Evolutionary conservation across 805 yeast species (phyloP), one percentile per base, ranked within the genome.

Genomic region (Saccharomycopsis fermentans): DNA sequence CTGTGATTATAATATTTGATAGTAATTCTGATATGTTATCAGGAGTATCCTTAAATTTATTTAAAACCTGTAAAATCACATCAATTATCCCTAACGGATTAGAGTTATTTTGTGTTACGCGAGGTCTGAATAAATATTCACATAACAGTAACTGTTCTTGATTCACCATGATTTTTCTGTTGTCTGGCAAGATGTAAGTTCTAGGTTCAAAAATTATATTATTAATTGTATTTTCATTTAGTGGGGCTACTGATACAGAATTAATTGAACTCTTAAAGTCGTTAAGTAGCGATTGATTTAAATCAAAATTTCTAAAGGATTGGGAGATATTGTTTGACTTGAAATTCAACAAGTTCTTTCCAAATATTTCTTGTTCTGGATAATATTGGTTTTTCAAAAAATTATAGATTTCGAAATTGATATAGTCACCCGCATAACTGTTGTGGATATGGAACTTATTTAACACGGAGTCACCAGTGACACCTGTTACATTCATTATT

Each of bases 361-460:
- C 55, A 35, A 11, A 52, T 35, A 34, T 52, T 14, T 26, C 55
- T 19, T 19, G 32, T 19, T 68, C 65, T 24, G 67, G 59, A 54
- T 73, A 72, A 55, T 68, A 60, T 59, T 69, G 70, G 47, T 71
- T 63, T 58, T 74, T 70, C 62, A 77, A 76, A 65, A 72, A 80
- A 55, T 80, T 74, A 63, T 79, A 70, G 1, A 83, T 74, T 70
- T 87, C 88, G 55, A 81, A 75, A 68, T 85, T 87, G 58, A 87
- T 69, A 69, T 86, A 91, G 69, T 90, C 92, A 9, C 97, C 98
- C 3, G 91, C 97, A 68, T 79, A 87, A 65, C 81, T 82, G 16
- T 88, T 80, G 69, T 81, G 86, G 61, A 79, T 73, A 4, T 82
- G 77, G 53, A 88, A 86, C 67, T 84, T 86, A 63, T 77, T 72